Evolutionary conservation across 225 moss, liverwort and hornwort species (phyloP), one percentile per base, ranked within the genome.

Genomic region (Sphagnum tenellum): DNA sequence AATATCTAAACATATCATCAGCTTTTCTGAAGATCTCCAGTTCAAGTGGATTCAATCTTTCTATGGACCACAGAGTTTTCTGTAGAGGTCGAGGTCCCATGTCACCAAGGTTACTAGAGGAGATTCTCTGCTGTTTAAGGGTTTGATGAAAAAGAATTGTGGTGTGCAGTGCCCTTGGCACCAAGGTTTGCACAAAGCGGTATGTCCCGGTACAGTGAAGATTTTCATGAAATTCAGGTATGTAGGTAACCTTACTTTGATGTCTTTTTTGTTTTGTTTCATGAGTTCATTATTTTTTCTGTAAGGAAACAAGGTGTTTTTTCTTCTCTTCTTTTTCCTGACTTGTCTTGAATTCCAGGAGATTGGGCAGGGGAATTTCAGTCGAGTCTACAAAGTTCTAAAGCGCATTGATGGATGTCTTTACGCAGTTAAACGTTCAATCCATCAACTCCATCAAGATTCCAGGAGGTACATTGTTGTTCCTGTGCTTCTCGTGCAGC

Each of bases 141-240:
- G 29, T 29, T 29, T 29, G 29, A 29, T 29, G 29, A 29, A 29
- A 29, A 29, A 29, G 29, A 29, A 29, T 12, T 64, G 64, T 65
- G 49, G 69, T 78, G 29, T 44, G 75, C 82, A 90, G 88, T 79
- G 70, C 79, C 74, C 56, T 60, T 70, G 62, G 75, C 77, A 73
- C 71, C 77, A 70, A 78, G 69, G 46, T 68, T 64, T 45, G 83
- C 77, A 55, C 85, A 81, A 67, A 64, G 67, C 63, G 75, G 65
- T 67, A 66, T 79, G 12, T 98, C 90, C 64, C 88, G 90, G 12
- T 98, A 93, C 75, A 79, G 89, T 67, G 87, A 90, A 46, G 98
- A 98, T 60, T 98, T 90, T 52, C 85, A 93, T 67, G 98, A 98
- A 75, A 82, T 98, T 60, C 82, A 89, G 87, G 92, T 89, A 71